Evolutionary conservation across 2,329 filamentous ascomycete species (phyloP), one percentile per base, ranked within the genome.

Genomic region (Ceratocystis destructans): DNA sequence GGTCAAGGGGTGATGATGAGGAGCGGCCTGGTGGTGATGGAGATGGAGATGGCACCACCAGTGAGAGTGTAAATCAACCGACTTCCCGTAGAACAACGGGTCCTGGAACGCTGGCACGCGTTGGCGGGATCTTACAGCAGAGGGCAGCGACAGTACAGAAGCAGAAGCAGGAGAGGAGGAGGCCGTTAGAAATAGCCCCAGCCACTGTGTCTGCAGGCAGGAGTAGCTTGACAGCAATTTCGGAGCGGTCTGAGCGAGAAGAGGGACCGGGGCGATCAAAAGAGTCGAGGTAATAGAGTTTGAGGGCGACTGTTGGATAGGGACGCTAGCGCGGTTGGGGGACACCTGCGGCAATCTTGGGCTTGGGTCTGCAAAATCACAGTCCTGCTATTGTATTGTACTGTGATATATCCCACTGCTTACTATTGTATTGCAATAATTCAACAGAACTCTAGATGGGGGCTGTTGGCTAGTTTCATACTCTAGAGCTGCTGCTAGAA

Each of bases 181-280:
- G 45, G 37, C 20, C 10, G n/a, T 6, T 12, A 20, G 8, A 3
- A n/a, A 31, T 17, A 25, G 61, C 41, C 3, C 10, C 33, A 10
- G 33, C 33, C 8, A 8, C 33, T 37, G 33, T 37, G 33, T 37
- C 33, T 37, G 33, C 33, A 37, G 61, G 25, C 17, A 31, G n/a
- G 41, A 45, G 45, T n/a, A 62, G 44, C 31, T 25, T 62, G 37
- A 62, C 22, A 3, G 61, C 31, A 22, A 62, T 62, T 22, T 62
- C 41, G 20, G 61, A 62, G 25, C 20, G 61, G 25, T 62, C 37
- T 22, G 61, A 62, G 28, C 22, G 37, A 28, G 61, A 62, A 41
- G 37, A 46, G 8, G 61, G n/a, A 12, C 48, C 61, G 8, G 15
- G 22, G 28, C 22, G 46, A 10, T 28, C 44, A 6, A 50, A 50